These are phyloP conservation scores for Solanum hybrid DNA, from an alignment of 305 asterid species.

Conservation along the genomic window DNA sequence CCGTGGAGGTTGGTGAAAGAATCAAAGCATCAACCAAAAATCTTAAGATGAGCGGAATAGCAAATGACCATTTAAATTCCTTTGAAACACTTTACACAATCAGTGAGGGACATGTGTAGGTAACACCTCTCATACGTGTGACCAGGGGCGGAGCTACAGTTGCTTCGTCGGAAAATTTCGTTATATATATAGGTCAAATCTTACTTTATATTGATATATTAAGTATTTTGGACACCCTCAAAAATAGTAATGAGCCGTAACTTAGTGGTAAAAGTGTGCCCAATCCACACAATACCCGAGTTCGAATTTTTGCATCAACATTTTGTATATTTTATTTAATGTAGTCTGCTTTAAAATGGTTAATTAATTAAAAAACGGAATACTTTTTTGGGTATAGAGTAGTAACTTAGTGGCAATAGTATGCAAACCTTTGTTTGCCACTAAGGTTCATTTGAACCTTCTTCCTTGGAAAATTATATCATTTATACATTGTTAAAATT, in stretches of 20 bases:
- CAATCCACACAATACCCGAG: not conserved
- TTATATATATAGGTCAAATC: too few relatives aligned
- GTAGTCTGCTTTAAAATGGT: not conserved
- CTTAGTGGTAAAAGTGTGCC: not conserved
- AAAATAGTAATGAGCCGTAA: not conserved
- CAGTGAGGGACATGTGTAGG: not conserved
- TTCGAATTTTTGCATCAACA: not conserved
- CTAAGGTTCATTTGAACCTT: not conserved
- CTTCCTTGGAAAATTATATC: not conserved
- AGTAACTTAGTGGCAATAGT: not conserved
- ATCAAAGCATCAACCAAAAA: not conserved
- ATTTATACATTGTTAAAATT: not conserved
- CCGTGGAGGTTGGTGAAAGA: not conserved
- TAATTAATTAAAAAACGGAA: too few relatives aligned
- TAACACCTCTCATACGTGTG: not conserved
- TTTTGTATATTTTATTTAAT: not conserved
- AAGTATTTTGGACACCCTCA: not conserved
- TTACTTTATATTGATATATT: too few relatives aligned
- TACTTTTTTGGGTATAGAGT: not conserved
- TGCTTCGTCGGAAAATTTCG: too few relatives aligned
- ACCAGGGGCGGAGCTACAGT: not conserved
- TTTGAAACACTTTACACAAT: not conserved
- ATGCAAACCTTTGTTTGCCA: not conserved
- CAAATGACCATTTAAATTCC: not conserved
- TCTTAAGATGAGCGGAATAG: not conserved